phyloP scores from a whole-genome alignment of 139 green algal genomes.

The Tetradesmus lagerheimii region DNA sequence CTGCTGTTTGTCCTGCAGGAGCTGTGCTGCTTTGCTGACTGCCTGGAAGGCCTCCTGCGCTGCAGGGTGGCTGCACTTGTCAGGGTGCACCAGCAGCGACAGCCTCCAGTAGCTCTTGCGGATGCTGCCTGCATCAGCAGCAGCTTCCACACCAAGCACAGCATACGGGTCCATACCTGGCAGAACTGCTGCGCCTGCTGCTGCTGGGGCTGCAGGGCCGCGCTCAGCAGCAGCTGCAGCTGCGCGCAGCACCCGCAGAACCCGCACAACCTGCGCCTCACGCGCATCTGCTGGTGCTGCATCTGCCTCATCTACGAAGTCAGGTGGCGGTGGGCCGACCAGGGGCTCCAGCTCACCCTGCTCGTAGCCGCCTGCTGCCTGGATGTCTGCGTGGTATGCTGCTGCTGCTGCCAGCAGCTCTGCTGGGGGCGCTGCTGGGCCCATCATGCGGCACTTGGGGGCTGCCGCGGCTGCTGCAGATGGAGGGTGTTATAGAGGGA shows the following conservation, averaged over 20 bases:
- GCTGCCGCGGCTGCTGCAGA: not conserved
- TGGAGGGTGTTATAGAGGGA: too few species aligned
- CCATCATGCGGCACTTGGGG: constrained; percentile 44
- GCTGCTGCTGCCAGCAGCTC: constrained; percentile 56
- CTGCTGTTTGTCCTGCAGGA: constrained; percentile 67
- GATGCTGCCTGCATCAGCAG: constrained; percentile 59
- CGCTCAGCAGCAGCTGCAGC: not conserved
- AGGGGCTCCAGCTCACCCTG: constrained; percentile 55
- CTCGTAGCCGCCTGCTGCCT: constrained; percentile 38
- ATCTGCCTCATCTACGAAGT: constrained; percentile 72
- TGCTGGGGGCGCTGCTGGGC: constrained; percentile 54
- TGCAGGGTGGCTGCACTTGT: constrained; percentile 84
- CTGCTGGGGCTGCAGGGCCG: not conserved
- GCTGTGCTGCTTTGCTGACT: constrained; percentile 70
- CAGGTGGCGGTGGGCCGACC: constrained; percentile 79
- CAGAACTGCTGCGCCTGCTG: not conserved
- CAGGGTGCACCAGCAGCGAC: constrained; percentile 89
- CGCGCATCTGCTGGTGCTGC: constrained; percentile 54
- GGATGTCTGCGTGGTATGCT: constrained; percentile 3
- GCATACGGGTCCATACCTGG: constrained; percentile 67
- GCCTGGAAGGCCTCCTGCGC: constrained; percentile 76
- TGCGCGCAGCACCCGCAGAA: constrained; percentile 61
- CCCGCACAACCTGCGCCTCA: constrained; percentile 64
- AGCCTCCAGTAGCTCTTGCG: constrained; percentile 85
- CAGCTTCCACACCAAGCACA: constrained; percentile 71